Conservation (phyloP, 140 eudicot genomes). For the Ambrosia hybrid region DNA sequence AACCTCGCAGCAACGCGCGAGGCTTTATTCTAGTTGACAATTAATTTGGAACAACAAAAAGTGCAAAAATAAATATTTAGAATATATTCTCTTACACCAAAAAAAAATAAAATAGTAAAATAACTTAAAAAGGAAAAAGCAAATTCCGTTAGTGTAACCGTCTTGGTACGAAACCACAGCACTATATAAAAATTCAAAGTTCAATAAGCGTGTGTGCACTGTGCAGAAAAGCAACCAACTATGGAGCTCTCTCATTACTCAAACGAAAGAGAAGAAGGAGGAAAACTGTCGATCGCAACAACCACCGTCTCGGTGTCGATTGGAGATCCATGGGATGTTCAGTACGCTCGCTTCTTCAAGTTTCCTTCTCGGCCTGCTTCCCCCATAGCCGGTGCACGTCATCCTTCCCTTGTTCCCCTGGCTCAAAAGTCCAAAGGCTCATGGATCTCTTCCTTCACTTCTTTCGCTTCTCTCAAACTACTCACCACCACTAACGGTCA, state of each 20-base stretch:
- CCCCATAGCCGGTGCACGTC: slow-evolving; percentile 14
- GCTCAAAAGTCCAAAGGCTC: slow-evolving; percentile 17
- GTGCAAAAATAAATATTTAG: too few species aligned
- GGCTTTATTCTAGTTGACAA: too few species aligned
- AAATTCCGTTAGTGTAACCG: slow-evolving; percentile 1
- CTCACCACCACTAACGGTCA: slow-evolving; percentile 21
- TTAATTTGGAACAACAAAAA: too few species aligned
- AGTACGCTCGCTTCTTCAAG: slow-evolving; percentile 61
- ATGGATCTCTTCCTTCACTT: slow-evolving; percentile 53
- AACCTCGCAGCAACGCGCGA: too few species aligned
- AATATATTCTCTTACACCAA: too few species aligned
- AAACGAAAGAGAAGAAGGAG: slow-evolving; percentile 13
- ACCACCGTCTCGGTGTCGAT: slow-evolving; percentile 13
- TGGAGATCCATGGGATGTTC: slow-evolving; percentile 55
- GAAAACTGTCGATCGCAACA: slow-evolving; percentile 13
- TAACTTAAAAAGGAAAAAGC: neutral
- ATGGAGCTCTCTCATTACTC: slow-evolving; percentile 29
- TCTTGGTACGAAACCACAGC: neutral
- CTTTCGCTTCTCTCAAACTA: slow-evolving; percentile 41
- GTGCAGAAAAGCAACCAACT: neutral
- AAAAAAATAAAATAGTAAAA: too few species aligned
- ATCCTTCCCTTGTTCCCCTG: slow-evolving; percentile 43
- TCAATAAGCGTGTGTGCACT: neutral
- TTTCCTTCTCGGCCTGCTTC: slow-evolving; percentile 29
- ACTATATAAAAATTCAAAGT: neutral